Conservation (phyloP, 805 yeast genomes). For the Nakazawaea wickerhamii region DNA sequence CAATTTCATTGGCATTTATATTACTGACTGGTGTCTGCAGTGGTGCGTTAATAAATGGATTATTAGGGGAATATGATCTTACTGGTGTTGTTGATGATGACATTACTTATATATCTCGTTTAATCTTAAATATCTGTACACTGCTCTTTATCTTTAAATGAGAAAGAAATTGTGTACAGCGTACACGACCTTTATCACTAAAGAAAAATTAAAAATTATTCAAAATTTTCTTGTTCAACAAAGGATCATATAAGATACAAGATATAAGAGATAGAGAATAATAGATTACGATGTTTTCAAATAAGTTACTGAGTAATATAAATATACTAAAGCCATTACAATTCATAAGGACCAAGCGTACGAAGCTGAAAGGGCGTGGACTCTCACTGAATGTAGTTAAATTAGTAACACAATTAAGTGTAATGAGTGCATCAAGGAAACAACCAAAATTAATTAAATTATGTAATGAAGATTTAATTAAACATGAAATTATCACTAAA, state of each 20-base stretch:
- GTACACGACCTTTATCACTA: too few species aligned
- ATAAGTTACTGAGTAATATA: not conserved
- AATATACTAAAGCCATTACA: constrained; percentile 9
- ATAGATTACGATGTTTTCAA: not conserved
- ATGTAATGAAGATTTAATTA: constrained; percentile 73
- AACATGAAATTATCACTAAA: constrained; percentile 74
- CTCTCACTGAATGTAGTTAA: constrained; percentile 30
- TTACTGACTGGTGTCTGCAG: not conserved
- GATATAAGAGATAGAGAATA: not conserved
- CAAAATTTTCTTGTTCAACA: too few species aligned
- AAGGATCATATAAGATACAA: too few species aligned
- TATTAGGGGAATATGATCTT: not conserved
- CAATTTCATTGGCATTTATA: constrained; percentile 5
- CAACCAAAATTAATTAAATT: constrained; percentile 78
- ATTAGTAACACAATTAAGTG: constrained; percentile 56
- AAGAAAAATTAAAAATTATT: too few species aligned
- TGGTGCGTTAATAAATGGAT: not conserved
- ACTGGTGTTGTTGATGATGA: not conserved
- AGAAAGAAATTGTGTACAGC: too few species aligned
- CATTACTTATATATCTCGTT: not conserved
- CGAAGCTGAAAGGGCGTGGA: constrained; percentile 30
- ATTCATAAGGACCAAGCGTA: constrained; percentile 45
- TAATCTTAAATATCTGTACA: too few species aligned
- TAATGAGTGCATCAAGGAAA: constrained; percentile 80
- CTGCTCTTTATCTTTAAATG: too few species aligned